Conservation (phyloP, 1,139 yeast species). For the Magnusiomyces fungicola region DNA sequence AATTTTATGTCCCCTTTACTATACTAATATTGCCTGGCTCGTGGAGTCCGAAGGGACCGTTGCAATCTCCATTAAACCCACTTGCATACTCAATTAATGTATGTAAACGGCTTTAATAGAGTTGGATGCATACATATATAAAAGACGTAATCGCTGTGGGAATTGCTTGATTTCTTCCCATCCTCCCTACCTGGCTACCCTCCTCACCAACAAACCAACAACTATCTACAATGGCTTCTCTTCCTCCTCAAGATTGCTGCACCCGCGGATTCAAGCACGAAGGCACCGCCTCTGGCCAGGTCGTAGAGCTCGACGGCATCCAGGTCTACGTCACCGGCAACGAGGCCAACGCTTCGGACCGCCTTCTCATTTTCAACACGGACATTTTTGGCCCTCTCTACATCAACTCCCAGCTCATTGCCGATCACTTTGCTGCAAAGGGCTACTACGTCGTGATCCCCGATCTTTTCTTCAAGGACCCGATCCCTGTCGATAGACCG, state of each 20-base stretch:
- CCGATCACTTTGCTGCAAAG: slow-evolving; percentile 57
- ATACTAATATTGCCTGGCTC: no score
- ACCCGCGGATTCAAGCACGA: slow-evolving; percentile 24
- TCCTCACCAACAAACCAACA: no score
- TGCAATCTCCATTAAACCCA: no score
- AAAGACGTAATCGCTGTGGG: no score
- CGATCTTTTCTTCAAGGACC: slow-evolving; percentile 59
- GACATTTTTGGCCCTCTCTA: slow-evolving; percentile 61
- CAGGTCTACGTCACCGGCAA: slow-evolving; percentile 18
- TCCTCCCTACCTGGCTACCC: no score
- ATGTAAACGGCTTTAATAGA: no score
- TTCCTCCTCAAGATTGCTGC: slow-evolving; percentile 28
- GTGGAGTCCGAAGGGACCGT: no score
- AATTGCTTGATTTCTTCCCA: no score
- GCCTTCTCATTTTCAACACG: slow-evolving; percentile 52
- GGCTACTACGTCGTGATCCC: slow-evolving; percentile 66
- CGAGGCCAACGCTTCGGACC: slow-evolving; percentile 29
- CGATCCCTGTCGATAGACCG: slow-evolving; percentile 28
- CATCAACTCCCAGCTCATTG: slow-evolving; percentile 52
- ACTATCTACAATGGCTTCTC: slow-evolving; percentile 28
- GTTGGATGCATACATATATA: no score
- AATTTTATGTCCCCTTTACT: no score
- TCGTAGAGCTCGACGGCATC: slow-evolving; percentile 17
- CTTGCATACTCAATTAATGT: no score
- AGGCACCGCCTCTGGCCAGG: slow-evolving; percentile 18